Evolutionary conservation across 2,329 filamentous ascomycete genomes (phyloP), one percentile per base, ranked within the genome.

Genomic region (Talaromyces albobiverticillius): DNA sequence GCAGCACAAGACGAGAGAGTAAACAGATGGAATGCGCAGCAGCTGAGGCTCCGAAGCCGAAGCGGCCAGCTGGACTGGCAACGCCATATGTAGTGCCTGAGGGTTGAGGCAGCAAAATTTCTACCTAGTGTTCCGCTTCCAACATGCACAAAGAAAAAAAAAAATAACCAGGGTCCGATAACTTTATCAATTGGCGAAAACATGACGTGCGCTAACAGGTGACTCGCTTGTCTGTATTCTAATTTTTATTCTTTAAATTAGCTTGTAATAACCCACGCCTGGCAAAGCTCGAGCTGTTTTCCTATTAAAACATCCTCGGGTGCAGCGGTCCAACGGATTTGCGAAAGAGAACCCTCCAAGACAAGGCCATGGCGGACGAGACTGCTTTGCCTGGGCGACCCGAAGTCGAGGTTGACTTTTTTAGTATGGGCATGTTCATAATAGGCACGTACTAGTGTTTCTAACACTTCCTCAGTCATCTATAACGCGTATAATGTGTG

Each of bases 371-470:
- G 47, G 22, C 42, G 11, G 14, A 25, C 3, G n/a, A 46, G 10
- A 25, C 32, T 22, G 5, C 6, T 14, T 11, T 3, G 25, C 7
- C 18, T 22, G 20, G 25, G 20, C 34, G 40, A n/a, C 14, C 25
- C 22, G 41, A 41, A 38, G 43, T 38, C 18, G 54, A 62, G 38
- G 73, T 83, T 42, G 80, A 84, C 54, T 84, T 84, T 59, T 81
- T 77, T 67, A 84, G 81, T 0, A 67, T 84, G 56, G 82, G 81
- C 63, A 85, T 85, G 82, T 83, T 84, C 71, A 84, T 84, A 58
- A 80, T 85, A 56, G 82, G 81, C 82, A 75, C 61, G 64, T 51
- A 26, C 38, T 49, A 52, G 18, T 18, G 10, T 34, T 31, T 16
- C 18, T 9, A 4, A 31, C 34, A 26, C 11, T 45, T 45, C n/a